Conservation (phyloP, 768 basidiomycete species). For the Pulveroboletus sp. region DNA sequence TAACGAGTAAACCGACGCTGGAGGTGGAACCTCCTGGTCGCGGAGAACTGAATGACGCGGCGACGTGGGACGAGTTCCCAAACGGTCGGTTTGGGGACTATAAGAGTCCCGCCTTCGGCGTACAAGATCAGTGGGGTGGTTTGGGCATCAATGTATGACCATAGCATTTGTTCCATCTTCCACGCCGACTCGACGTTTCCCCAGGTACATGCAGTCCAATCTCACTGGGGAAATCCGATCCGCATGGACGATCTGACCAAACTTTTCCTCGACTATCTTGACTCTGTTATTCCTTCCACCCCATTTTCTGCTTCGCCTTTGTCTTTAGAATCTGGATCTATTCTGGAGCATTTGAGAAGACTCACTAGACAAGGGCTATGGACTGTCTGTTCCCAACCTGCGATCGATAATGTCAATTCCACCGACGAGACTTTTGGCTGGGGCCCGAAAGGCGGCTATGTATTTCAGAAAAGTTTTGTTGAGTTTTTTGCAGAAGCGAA, state of each 20-base stretch:
- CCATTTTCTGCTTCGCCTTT: slow-evolving; percentile 87
- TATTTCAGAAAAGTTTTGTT: slow-evolving; percentile 96
- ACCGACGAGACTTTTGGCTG: slow-evolving; percentile 83
- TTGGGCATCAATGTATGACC: slow-evolving; percentile 52
- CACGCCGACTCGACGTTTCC: not conserved
- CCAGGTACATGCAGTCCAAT: slow-evolving; percentile 59
- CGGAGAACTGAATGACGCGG: slow-evolving; percentile 72
- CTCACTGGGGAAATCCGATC: slow-evolving; percentile 71
- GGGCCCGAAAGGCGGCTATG: slow-evolving; percentile 90
- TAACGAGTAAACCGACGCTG: slow-evolving; percentile 46
- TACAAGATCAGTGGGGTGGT: slow-evolving; percentile 74
- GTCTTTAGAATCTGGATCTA: slow-evolving; percentile 75
- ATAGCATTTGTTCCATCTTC: not conserved
- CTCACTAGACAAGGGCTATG: slow-evolving; percentile 83
- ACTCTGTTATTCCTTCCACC: slow-evolving; percentile 66
- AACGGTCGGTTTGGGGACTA: slow-evolving; percentile 98
- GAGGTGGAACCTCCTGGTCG: slow-evolving; percentile 56
- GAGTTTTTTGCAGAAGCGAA: slow-evolving; percentile 82
- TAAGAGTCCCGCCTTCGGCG: slow-evolving; percentile 93
- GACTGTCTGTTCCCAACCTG: slow-evolving; percentile 97
- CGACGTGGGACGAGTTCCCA: slow-evolving; percentile 93
- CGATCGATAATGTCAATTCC: slow-evolving; percentile 75
- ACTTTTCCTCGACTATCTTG: slow-evolving; percentile 79
- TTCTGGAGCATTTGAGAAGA: slow-evolving; percentile 70
- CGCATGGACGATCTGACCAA: slow-evolving; percentile 63